Base-by-base conservation (phyloP, 208 protist species). In the Spongospora subterranea region DNA sequence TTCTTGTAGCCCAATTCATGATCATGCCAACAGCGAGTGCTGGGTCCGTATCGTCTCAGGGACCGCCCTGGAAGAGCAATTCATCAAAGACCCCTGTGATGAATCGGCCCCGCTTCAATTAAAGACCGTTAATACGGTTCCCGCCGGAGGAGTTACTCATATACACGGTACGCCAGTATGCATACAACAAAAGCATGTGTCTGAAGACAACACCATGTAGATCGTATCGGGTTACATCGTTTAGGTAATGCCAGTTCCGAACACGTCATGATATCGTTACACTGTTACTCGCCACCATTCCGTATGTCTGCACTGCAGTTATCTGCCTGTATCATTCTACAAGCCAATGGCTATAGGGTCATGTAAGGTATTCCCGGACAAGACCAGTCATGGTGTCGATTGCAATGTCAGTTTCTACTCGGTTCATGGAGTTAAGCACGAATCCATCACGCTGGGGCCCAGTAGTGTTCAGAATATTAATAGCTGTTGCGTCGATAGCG, bases 211-310 rank as follows among this genome's bases (percentile, higher is more conserved):
- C n/a, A n/a, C 71, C 35, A 6, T 43, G 6, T 43, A 82, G 71
- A 82, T 82, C 11, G 11, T 45, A 82, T 82, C 17, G 71, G 71
- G n/a, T 20, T 89, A 46, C 88, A 89, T 50, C 88, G 88, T 29
- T 35, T 89, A 6, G 88, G 45, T 29, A 89, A 89, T 60, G 88
- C 46, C 13, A 50, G 20, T 35, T 60, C 24, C 6, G 46, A 89
- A 38, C 20, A 6, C 88, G 29, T 32, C 29, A 6, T 82, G 71
- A 32, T 89, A 17, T 53, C 88, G 1, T 46, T 89, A 43, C 88
- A 89, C 41, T 89, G 88, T 60, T 89, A 89, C 41, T 64, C 46
- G n/a, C 88, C 88, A 53, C 88, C 88, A 20, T 64, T 89, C 88
- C 1, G 29, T 46, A 46, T n/a, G 76, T 88, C 20, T 6, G 24